These are phyloP conservation scores for Saturnispora kantuleensis DNA, from an alignment of 805 yeast genomes.

Conservation along the genomic window DNA sequence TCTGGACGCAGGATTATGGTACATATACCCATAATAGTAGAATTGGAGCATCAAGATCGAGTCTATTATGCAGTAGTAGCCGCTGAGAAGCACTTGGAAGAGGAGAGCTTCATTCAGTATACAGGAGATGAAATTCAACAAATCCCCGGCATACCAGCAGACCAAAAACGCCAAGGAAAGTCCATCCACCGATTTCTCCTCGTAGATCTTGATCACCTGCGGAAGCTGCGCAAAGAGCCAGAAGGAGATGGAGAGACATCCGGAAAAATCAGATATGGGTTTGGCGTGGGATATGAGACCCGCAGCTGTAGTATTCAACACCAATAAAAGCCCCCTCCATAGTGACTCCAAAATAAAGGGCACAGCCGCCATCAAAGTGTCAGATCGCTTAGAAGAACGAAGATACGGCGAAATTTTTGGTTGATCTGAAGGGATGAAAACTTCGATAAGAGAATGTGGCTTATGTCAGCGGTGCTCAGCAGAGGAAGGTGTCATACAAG, in stretches of 20 bases:
- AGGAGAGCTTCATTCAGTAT: conserved; percentile 38
- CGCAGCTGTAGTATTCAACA: too few relatives aligned
- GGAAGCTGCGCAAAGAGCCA: conserved; percentile 75
- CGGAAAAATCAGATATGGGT: conserved; percentile 24
- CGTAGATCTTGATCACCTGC: conserved; percentile 52
- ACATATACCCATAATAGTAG: conserved; percentile 37
- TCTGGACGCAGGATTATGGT: conserved; percentile 26
- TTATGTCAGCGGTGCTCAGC: background rate
- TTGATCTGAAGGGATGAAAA: too few relatives aligned
- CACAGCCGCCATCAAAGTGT: too few relatives aligned
- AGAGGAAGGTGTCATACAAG: background rate
- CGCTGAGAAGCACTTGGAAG: conserved; percentile 37
- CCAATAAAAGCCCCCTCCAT: too few relatives aligned
- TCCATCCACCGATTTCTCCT: conserved; percentile 55
- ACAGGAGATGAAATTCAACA: conserved; percentile 42
- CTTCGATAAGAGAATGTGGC: background rate
- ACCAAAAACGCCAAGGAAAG: conserved; percentile 48
- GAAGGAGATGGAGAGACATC: conserved; percentile 36
- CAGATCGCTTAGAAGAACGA: too few relatives aligned
- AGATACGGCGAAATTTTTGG: too few relatives aligned
- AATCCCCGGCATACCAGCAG: conserved; percentile 60
- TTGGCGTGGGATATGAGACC: background rate
- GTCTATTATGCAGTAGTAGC: conserved; percentile 42
- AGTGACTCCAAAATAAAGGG: too few relatives aligned
- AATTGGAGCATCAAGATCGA: conserved; percentile 35